Base-by-base conservation (phyloP, 2,329 filamentous ascomycete species). In the Orbilia oligospora region DNA sequence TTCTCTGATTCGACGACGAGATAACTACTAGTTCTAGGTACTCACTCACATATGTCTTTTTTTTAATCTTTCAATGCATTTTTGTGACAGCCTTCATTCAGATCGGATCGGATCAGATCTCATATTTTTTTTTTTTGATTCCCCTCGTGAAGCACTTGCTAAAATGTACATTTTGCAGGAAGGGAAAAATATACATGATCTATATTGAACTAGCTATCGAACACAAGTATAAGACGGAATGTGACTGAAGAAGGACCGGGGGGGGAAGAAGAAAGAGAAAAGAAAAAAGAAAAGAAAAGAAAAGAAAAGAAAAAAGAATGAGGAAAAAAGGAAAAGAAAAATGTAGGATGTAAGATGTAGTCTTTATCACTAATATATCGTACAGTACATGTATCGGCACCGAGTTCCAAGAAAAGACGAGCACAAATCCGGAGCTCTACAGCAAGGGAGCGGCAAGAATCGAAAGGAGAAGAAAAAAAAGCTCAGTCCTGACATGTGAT, bases 341-440 rank as follows among this genome's bases (percentile, higher is more conserved):
- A 56, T 58, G 53, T 38, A 36, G 33, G 10, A 44, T 44, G 33
- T 33, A 71, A 36, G 22, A 49, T 53, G 53, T 64, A 64, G 49
- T 68, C 51, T 46, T 56, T 70, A 76, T 71, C 72, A 76, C 72
- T 76, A 66, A 51, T 55, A 66, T 76, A 76, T 76, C 72, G 46
- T 76, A 76, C 72, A 76, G 27, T 30, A 30, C 27, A 30, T 30
- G 27, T 48, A 22, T 18, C 20, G 46, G 71, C 71, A 65, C 61
- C 64, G 48, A 22, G 48, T 49, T 65, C 53, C 48, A 63, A 6
- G 22, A 68, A 58, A 20, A 53, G 30, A 53, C n/a, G 36, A 56
- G 24, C 53, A 44, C 38, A 49, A 63, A 46, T 22, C 10, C 38
- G 41, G 53, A 63, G 67, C 66, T 69, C 66, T 33, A 69, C 14